These are phyloP conservation scores for Candida neerlandica DNA, from an alignment of 1,139 yeast genomes.

Conservation along the genomic window DNA sequence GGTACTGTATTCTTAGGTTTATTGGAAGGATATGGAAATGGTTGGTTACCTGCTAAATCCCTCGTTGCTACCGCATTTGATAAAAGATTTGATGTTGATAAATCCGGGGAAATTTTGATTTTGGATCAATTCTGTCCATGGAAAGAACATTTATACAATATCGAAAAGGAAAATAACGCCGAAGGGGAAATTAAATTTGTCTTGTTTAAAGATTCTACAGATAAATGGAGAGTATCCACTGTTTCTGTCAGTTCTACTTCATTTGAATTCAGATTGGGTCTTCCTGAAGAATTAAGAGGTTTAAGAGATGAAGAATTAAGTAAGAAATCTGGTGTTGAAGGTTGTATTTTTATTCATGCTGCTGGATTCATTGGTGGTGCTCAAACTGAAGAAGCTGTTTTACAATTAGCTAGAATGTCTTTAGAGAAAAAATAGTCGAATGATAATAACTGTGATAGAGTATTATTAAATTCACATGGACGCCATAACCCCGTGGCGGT, in stretches of 20 bases:
- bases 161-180: constrained; percentile 63
- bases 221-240: constrained; percentile 88
- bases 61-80: constrained; percentile 72
- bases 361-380: constrained; percentile 98
- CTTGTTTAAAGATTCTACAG: constrained; percentile 71
- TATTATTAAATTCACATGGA: too few species aligned
- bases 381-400: constrained; percentile 73
- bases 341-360: constrained; percentile 91
- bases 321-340: constrained; percentile 72
- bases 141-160: constrained; percentile 85
- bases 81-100: constrained; percentile 53
- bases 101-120: constrained; percentile 71
- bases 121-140: constrained; percentile 83
- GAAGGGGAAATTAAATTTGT: constrained; percentile 72
- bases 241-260: constrained; percentile 75
- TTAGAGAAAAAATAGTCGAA: constrained; percentile 13
- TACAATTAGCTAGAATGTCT: constrained; percentile 65
- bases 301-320: constrained; percentile 83
- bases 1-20: constrained; percentile 74
- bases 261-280: constrained; percentile 81
- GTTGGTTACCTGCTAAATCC: constrained; percentile 90
- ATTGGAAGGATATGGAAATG: constrained; percentile 71
- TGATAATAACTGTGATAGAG: neutral
- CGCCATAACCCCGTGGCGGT: too few species aligned
- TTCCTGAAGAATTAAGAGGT: constrained; percentile 94